phyloP scores from a whole-genome alignment of 176 grass and related monocot species.

The Hyparrhenia diplandra region DNA sequence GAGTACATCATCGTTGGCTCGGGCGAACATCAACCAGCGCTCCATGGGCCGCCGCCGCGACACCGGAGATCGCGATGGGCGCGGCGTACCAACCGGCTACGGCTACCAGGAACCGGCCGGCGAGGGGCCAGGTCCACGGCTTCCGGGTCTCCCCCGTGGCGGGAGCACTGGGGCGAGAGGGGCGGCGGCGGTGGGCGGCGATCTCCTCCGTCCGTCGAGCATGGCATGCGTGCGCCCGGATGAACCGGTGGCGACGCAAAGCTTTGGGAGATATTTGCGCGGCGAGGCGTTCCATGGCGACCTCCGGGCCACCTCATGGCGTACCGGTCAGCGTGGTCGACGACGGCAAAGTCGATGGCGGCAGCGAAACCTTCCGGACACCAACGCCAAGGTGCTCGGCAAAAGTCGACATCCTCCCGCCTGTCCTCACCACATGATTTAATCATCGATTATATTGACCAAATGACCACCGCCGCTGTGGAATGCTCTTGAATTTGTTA shows the following conservation, averaged over 20 bases:
- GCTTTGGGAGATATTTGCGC: slow-evolving; percentile 47
- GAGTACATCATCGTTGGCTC: slow-evolving; percentile 82
- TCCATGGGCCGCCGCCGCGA: slow-evolving; percentile 71
- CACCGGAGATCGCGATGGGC: slow-evolving; percentile 68
- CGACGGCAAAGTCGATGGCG: slow-evolving; percentile 18
- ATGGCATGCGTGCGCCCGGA: slow-evolving; percentile 18
- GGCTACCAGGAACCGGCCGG: background rate
- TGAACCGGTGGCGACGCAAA: slow-evolving; percentile 32
- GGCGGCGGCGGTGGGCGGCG: background rate
- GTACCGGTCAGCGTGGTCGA: slow-evolving; percentile 32
- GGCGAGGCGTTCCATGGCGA: background rate
- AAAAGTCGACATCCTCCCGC: slow-evolving; percentile 34
- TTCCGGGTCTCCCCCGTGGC: slow-evolving; percentile 57
- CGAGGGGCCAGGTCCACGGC: slow-evolving; percentile 43
- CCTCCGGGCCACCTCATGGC: slow-evolving; percentile 60
- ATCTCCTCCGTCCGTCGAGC: slow-evolving; percentile 32
- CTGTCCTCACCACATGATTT: slow-evolving; percentile 58
- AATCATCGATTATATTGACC: no score
- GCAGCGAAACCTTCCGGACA: slow-evolving; percentile 39
- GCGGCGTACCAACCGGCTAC: slow-evolving; percentile 63
- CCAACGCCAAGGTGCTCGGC: slow-evolving; percentile 41
- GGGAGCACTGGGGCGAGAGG: no score
- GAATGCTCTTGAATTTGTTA: background rate
- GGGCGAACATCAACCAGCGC: slow-evolving; percentile 74
- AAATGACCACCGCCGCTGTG: background rate